Base-by-base conservation (phyloP, 2,329 filamentous ascomycete species). In the Hypoxylon sp. region DNA sequence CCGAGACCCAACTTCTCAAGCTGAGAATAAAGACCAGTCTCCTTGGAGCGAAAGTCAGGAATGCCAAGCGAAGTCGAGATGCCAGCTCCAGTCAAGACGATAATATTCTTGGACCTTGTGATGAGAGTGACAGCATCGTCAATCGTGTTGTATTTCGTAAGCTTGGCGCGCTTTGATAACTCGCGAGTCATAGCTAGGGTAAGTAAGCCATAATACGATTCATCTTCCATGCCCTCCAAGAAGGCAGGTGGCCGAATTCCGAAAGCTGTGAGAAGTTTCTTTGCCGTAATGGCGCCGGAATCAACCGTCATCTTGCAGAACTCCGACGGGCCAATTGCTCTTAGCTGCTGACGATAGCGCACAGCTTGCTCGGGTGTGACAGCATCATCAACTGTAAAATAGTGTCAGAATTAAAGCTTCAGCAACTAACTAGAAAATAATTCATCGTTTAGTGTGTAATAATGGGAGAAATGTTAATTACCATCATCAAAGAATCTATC, bases 41-140 rank as follows among this genome's bases (percentile, higher is more conserved):
- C 89, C 71, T 94, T 94, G 42, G 92, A 97, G 60, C 94, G 87
- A 68, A 99, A 99, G 71, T 99, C 94, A 3, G 94, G 94, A 52
- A 99, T 97, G 55, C 94, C 94, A 13, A 99, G 84, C 41, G 91
- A 96, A 1, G 94, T 99, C 17, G 92, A 97, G 62, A 99, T 97
- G 61, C 94, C 94, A 12, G 94, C 94, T 41, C 94, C 94, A 1
- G 94, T 97, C 61, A 99, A 83, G 59, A 97, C 89, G 65, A 99
- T 84, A 69, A 99, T 92, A 70, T 96, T 96, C 61, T 83, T 83
- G 49, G 87, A 84, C 51, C 82, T 81, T 62, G 83, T 78, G 31
- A 99, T 80, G 40, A 99, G 77, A 9, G 79, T 74, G 6, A 94
- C 91, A 3, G 90, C 94, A 72, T 99, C 91, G 59, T 95, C 89